A percentile compares a stretch with the other conserved stretches of the same genome.
These are phyloP conservation scores for Funneliformis caledonium DNA, from an alignment of 371 early-diverging fungal species.

Conservation along the genomic window DNA sequence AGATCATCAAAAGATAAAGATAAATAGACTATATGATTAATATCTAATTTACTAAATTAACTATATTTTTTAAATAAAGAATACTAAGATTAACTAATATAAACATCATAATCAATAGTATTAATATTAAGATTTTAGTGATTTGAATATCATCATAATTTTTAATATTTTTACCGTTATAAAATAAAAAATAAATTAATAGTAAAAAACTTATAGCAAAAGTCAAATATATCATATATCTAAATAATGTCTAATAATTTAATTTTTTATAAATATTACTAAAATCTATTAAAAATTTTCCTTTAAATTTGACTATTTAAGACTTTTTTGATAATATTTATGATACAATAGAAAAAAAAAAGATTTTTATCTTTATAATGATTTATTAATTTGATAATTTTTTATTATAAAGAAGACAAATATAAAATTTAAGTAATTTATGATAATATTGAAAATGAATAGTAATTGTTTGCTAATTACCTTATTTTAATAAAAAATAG, in stretches of 20 bases:
- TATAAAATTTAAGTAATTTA: too few relatives aligned
- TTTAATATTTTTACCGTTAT: background rate
- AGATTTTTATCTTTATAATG: background rate
- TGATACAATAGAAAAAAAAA: background rate
- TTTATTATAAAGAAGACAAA: background rate
- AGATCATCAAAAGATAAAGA: too few relatives aligned
- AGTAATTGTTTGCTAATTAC: too few relatives aligned
- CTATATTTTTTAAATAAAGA: too few relatives aligned
- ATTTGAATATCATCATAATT: too few relatives aligned
- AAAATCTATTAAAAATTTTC: conserved; percentile 19
- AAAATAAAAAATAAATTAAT: background rate
- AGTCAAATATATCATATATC: background rate
- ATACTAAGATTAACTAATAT: background rate
- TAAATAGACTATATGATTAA: conserved; percentile 1
- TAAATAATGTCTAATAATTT: conserved; percentile 19
- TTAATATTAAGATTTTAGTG: background rate
- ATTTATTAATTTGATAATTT: background rate
- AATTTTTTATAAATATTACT: conserved; percentile 20
- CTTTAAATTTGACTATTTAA: background rate
- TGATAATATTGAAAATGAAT: conserved; percentile 8
- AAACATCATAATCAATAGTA: background rate
- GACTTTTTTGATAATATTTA: background rate
- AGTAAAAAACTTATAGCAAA: too few relatives aligned
- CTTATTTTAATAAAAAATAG: too few relatives aligned
- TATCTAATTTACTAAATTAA: conserved; percentile 22